Percentiles rank a stretch among this genome's conserved stretches.
phyloP scores from a whole-genome alignment of 2,329 filamentous ascomycete species.

The Fusarium pininemorale region DNA sequence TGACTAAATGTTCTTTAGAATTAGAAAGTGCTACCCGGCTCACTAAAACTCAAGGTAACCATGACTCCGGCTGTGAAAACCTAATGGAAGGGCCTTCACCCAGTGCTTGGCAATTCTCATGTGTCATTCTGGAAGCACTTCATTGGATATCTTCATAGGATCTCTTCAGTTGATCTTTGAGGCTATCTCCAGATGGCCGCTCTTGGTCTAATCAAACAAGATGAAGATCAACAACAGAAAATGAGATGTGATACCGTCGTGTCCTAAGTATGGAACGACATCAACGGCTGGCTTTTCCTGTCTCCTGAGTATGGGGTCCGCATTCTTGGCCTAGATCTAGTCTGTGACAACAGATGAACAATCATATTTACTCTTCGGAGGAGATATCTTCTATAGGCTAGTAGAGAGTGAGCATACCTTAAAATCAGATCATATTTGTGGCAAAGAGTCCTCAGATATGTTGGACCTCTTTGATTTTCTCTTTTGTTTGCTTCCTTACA shows the following conservation, averaged over 20 bases:
- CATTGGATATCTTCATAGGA: background rate
- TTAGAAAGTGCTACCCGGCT: no score
- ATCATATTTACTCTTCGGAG: background rate
- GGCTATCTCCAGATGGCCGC: background rate
- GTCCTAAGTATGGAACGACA: constrained; percentile 8
- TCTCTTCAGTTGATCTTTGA: background rate
- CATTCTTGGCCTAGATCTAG: background rate
- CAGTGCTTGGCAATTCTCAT: background rate
- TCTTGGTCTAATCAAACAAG: background rate
- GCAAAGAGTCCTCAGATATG: background rate
- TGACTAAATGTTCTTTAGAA: background rate
- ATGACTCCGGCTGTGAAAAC: background rate
- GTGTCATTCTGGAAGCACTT: background rate
- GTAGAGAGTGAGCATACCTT: background rate
- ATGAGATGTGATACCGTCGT: background rate
- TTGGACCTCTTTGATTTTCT: background rate
- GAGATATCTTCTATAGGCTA: background rate
- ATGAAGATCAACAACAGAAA: background rate
- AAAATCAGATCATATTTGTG: background rate
- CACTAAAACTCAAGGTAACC: background rate
- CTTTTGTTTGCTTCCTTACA: accelerated
- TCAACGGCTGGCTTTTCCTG: background rate
- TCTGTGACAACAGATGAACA: background rate
- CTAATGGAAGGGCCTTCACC: background rate
- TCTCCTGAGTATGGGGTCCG: background rate